phyloP scores from a whole-genome alignment of 495 filamentous ascomycete species.

The Cercophora newfieldiana region DNA sequence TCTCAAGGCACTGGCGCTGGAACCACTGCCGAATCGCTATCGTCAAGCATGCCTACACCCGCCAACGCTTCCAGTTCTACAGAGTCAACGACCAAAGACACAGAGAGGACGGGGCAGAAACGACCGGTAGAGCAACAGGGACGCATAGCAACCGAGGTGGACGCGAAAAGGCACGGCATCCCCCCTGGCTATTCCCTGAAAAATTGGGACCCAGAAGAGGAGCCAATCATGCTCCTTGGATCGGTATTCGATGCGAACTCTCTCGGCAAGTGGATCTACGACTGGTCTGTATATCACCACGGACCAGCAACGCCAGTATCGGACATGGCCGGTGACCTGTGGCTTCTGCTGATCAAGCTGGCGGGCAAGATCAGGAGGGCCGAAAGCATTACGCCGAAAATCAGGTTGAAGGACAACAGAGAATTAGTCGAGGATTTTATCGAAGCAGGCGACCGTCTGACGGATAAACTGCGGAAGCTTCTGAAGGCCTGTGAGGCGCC shows the following conservation, averaged over 20 bases:
- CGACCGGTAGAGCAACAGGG: conserved; percentile 30
- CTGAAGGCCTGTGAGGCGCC: conserved; percentile 88
- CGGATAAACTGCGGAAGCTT: conserved; percentile 79
- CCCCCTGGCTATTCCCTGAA: conserved; percentile 92
- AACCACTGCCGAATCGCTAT: no score
- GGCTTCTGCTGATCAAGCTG: conserved; percentile 91
- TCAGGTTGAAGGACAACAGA: conserved; percentile 67
- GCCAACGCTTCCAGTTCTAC: no score
- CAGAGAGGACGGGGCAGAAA: conserved; percentile 31
- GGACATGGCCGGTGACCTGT: conserved; percentile 91
- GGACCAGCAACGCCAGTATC: conserved; percentile 82
- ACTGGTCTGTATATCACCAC: conserved; percentile 96
- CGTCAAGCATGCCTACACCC: no score
- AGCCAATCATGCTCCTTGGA: conserved; percentile 86
- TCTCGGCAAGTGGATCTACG: conserved; percentile 98
- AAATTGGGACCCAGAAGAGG: conserved; percentile 96
- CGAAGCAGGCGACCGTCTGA: conserved; percentile 84
- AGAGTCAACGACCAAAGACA: conserved; percentile 27
- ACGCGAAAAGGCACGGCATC: conserved; percentile 77
- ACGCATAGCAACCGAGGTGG: conserved; percentile 78
- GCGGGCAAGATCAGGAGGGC: conserved; percentile 93
- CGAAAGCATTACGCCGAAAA: conserved; percentile 73
- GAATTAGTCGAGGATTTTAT: conserved; percentile 91
- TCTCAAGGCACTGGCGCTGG: no score
- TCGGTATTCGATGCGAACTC: conserved; percentile 98